These are phyloP conservation scores for button mushroom (Agaricus bisporus) DNA, from an alignment of 768 basidiomycete species.

Conservation along the genomic window DNA sequence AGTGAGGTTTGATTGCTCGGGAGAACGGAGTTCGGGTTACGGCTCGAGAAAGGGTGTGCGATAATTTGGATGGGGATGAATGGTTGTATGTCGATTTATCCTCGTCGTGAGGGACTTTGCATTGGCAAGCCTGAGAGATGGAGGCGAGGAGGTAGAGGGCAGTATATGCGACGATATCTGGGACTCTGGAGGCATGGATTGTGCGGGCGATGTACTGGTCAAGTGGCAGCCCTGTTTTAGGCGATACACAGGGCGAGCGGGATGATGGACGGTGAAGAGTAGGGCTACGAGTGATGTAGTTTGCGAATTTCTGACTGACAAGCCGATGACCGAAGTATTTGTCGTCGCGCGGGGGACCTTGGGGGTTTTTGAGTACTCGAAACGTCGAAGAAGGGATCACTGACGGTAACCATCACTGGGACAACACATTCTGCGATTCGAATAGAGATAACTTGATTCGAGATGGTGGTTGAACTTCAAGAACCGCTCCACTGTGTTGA, in stretches of 20 bases:
- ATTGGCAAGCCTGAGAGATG: background rate
- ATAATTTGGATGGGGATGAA: background rate
- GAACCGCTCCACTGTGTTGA: too few relatives aligned
- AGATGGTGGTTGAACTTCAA: too few relatives aligned
- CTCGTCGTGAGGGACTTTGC: background rate
- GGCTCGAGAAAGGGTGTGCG: background rate
- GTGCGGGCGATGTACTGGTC: background rate
- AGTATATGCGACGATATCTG: background rate
- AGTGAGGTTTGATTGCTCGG: background rate
- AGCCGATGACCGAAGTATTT: background rate
- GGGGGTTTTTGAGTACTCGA: background rate
- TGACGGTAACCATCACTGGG: background rate
- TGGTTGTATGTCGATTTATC: background rate
- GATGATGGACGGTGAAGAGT: background rate
- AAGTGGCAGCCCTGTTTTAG: background rate
- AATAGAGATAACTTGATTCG: too few relatives aligned
- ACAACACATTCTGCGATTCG: background rate
- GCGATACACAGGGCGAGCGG: background rate
- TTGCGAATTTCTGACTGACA: background rate
- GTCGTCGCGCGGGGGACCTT: background rate
- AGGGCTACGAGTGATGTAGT: background rate
- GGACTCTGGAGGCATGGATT: background rate
- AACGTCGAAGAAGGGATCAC: background rate
- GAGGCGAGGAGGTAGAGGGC: constrained; percentile 1
- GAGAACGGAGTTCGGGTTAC: background rate